Conservation (phyloP, 2,329 filamentous ascomycete species). For the Fusarium virguliforme region DNA sequence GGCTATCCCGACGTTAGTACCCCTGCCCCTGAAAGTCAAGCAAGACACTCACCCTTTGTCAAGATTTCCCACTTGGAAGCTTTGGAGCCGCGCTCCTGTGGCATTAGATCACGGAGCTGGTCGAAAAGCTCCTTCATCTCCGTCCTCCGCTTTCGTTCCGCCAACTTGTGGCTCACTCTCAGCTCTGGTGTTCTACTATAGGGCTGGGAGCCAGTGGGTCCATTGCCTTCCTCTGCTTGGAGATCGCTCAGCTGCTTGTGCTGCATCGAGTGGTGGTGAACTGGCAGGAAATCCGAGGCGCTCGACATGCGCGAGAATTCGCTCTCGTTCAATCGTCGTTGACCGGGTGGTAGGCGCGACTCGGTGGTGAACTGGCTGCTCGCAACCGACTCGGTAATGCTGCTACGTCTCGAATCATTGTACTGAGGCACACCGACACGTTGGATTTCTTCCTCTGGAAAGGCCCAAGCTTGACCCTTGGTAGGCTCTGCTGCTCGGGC, state of each 20-base stretch:
- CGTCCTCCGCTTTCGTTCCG: slow-evolving; percentile 85
- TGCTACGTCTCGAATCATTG: slow-evolving; percentile 80
- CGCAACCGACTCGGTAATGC: slow-evolving; percentile 82
- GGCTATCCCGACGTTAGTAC: slow-evolving; percentile 59
- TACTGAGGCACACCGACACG: slow-evolving; percentile 66
- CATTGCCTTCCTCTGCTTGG: slow-evolving; percentile 70
- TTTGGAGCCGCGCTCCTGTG: slow-evolving; percentile 85
- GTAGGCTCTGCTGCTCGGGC: slow-evolving; percentile 83
- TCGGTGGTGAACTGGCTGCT: slow-evolving; percentile 86
- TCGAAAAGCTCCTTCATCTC: slow-evolving; percentile 94
- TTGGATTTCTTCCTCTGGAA: slow-evolving; percentile 80
- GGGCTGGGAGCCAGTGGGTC: slow-evolving; percentile 74
- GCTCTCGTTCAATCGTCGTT: slow-evolving; percentile 79
- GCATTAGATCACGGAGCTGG: slow-evolving; percentile 82
- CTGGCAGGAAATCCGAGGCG: slow-evolving; percentile 71
- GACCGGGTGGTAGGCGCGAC: slow-evolving; percentile 79
- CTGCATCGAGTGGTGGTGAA: slow-evolving; percentile 84
- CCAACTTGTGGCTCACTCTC: slow-evolving; percentile 87
- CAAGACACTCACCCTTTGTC: slow-evolving; percentile 77
- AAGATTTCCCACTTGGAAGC: slow-evolving; percentile 93
- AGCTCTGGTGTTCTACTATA: slow-evolving; percentile 89
- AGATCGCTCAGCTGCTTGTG: slow-evolving; percentile 80
- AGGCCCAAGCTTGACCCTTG: slow-evolving; percentile 88
- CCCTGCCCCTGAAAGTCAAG: not conserved
- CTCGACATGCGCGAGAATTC: slow-evolving; percentile 67